Percentiles rank a stretch among this genome's conserved stretches.
phyloP scores from a whole-genome alignment of 2,329 filamentous ascomycete species.

The Emergomyces orientalis region DNA sequence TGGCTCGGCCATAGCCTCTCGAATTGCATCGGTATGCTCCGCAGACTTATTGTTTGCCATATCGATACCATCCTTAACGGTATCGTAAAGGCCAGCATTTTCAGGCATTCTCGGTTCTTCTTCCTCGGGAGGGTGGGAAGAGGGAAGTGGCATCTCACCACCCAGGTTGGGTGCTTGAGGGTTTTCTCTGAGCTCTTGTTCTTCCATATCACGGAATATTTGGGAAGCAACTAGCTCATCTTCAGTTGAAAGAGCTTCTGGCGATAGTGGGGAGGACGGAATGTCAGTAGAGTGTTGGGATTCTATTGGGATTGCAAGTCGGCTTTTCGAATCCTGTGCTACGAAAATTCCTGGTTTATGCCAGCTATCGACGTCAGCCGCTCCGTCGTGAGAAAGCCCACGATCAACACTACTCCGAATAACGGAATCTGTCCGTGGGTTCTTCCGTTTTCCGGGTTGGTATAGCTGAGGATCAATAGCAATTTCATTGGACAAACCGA shows the following conservation, averaged over 20 bases:
- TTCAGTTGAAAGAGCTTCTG: neutral
- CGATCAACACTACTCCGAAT: neutral
- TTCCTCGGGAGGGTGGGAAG: neutral
- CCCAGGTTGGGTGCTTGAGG: neutral
- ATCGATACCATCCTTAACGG: neutral
- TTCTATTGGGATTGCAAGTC: neutral
- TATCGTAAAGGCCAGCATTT: neutral
- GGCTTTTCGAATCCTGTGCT: neutral
- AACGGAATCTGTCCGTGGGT: neutral
- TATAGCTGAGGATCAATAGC: slow-evolving; percentile 5
- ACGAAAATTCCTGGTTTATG: neutral
- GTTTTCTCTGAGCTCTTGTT: neutral
- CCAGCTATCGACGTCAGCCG: neutral
- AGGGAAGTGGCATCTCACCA: neutral
- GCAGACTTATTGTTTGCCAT: neutral
- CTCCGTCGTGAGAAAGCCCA: neutral
- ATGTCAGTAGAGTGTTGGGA: neutral
- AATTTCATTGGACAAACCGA: neutral
- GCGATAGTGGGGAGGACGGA: neutral
- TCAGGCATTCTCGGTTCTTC: neutral
- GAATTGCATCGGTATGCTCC: neutral
- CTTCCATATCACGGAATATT: neutral
- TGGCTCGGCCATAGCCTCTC: neutral
- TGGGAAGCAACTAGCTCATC: neutral
- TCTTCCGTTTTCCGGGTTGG: neutral